Conservation (phyloP, 1,284 basidiomycete species). For the Apiotrichum brassicae region DNA sequence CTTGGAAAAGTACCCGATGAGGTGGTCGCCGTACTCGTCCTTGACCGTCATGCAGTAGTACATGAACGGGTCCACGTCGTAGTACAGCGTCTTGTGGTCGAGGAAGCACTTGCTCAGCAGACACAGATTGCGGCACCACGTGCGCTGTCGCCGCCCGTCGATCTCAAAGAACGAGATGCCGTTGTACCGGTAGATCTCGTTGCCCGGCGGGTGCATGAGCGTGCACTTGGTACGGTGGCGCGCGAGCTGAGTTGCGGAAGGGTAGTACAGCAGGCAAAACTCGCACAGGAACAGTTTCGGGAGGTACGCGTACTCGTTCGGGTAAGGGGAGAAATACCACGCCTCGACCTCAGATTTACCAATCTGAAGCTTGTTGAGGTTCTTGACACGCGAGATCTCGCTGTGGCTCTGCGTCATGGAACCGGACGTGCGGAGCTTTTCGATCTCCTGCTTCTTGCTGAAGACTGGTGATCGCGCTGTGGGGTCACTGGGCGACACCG, state of each 20-base stretch:
- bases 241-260: constrained; percentile 75
- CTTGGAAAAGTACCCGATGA: constrained; percentile 98
- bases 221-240: constrained; percentile 90
- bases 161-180: constrained; percentile 98
- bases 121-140: constrained; percentile 96
- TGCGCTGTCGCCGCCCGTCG: constrained; percentile 90
- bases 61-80: constrained; percentile 99
- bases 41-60: constrained; percentile 97
- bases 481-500: constrained; percentile 48
- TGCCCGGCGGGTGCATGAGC: constrained; percentile 92
- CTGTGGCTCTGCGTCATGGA: constrained; percentile 99
- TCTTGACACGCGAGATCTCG: constrained; percentile 96
- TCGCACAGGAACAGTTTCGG: constrained; percentile 97
- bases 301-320: constrained; percentile 92
- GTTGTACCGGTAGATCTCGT: constrained; percentile 97
- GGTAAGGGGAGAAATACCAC: constrained; percentile 99
- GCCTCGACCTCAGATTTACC: constrained; percentile 94
- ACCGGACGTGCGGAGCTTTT: constrained; percentile 93
- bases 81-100: constrained; percentile 99
- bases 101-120: constrained; percentile 96
- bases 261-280: constrained; percentile 89
- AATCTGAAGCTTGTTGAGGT: constrained; percentile 93
- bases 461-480: constrained; percentile 55
- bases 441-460: constrained; percentile 95
- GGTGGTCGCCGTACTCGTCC: constrained; percentile 84